Conservation (phyloP, 257 asterid genomes). For the Jasminum sambac region DNA sequence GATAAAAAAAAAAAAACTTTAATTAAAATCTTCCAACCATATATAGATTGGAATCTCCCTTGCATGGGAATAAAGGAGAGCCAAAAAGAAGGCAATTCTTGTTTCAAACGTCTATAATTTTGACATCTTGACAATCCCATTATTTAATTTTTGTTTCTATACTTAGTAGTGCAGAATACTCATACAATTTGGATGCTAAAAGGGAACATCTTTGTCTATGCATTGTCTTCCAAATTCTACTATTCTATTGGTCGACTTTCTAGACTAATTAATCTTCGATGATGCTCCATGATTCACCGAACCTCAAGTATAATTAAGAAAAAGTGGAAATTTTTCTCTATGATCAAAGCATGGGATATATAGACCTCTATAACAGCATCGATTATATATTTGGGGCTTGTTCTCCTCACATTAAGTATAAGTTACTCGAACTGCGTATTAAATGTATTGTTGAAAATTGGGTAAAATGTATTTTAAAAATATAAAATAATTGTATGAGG, state of each 20-base stretch:
- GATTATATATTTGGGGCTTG: no score
- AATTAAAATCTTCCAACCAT: not conserved
- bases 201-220: not conserved
- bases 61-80: not conserved
- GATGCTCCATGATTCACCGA: no score
- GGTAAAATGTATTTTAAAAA: no score
- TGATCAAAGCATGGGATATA: no score
- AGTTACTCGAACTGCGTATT: no score
- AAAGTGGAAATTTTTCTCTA: no score
- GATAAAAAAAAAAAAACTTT: not conserved
- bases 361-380: no score
- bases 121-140: not conserved
- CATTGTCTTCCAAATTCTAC: not conserved
- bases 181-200: not conserved
- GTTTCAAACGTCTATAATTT: not conserved
- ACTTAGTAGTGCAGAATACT: slow-evolving; percentile 4
- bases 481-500: no score
- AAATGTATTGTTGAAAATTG: no score
- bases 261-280: not conserved
- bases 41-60: not conserved
- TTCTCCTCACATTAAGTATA: no score
- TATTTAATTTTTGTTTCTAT: not conserved
- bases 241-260: not conserved
- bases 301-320: no score
- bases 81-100: not conserved